Evolutionary conservation across 176 grass and related monocot genomes (phyloP).

Genomic region (Secale cereale): DNA sequence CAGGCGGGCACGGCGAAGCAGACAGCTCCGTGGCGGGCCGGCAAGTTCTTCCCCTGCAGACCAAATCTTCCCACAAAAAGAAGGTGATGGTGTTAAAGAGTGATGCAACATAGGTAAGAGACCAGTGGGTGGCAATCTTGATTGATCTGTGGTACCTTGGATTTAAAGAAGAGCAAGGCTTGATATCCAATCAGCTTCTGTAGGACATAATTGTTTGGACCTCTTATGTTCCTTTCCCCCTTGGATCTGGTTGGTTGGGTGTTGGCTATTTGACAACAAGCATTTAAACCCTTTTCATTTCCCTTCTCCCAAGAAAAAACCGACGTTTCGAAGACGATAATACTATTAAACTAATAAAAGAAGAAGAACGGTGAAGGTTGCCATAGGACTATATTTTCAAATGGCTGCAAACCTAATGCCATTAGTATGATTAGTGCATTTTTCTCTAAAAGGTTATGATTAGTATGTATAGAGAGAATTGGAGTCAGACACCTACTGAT

Average conservation of each 20-base stretch:
- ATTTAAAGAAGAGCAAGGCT: background rate
- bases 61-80: slow-evolving; percentile 31
- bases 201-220: background rate
- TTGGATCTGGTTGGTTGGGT: background rate
- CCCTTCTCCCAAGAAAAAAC: background rate
- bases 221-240: background rate
- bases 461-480: background rate
- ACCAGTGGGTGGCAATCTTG: background rate
- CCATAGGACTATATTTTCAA: background rate
- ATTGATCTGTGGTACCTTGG: slow-evolving; percentile 25
- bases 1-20: background rate
- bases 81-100: slow-evolving; percentile 5
- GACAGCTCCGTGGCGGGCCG: slow-evolving; percentile 4
- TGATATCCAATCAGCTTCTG: background rate
- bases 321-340: background rate
- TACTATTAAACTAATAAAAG: background rate
- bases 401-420: background rate
- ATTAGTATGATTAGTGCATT: background rate
- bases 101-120: background rate
- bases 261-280: slow-evolving; percentile 9
- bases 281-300: background rate
- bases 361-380: background rate
- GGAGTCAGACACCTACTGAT: background rate
- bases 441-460: background rate
- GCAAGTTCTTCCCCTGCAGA: background rate